Base-by-base conservation (phyloP, 1,284 basidiomycete genomes). In the Stereum hirsutum region DNA sequence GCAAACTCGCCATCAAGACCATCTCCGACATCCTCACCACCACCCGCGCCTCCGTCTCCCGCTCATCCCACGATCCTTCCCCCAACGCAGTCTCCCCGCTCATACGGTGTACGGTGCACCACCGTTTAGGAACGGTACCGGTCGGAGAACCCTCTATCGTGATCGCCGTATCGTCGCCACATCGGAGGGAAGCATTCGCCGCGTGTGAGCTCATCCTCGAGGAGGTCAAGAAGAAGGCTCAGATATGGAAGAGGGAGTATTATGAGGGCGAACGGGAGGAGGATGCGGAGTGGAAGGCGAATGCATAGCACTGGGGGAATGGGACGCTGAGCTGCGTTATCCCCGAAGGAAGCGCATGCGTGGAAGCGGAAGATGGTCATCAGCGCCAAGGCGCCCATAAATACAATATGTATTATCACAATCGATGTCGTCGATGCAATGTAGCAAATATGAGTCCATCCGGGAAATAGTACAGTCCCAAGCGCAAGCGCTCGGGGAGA, bases 221-320 rank as follows among this genome's bases (percentile, higher is more conserved):
- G 60, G 74, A 84, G 46, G 79, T 93, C 45, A 95, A 95, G 66
- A 64, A 66, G 47, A 81, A 77, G 52, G 88, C 75, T 26, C 89
- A 89, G 57, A 83, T 94, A 50, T 94, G 91, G 90, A 94, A 94
- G 66, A 66, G 82, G 53, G 91, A 94, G 57, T 86, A 78, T 54
- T 92, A 92, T 56, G 77, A 79, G 55, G 81, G 75, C 7, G 71
- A 75, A 51, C 59, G 60, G 42, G 76, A 79, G 30, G 70, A 68
- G 38, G 69, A 69, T 41, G 79, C 83, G 12, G 71, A 78, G 54
- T 89, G 86, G 87, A 89, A 89, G 62, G 72, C 70, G 44, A 89
- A 89, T 58, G 57, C 7, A 21, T 27, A 17, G 10, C 32, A 8
- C 5, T 45, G n/a, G 23, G n/a, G 11, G 12, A 20, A n/a, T 11